Evolutionary conservation across 1,139 yeast species (phyloP), one percentile per base, ranked within the genome.

Genomic region (Taphrina wiesneri): DNA sequence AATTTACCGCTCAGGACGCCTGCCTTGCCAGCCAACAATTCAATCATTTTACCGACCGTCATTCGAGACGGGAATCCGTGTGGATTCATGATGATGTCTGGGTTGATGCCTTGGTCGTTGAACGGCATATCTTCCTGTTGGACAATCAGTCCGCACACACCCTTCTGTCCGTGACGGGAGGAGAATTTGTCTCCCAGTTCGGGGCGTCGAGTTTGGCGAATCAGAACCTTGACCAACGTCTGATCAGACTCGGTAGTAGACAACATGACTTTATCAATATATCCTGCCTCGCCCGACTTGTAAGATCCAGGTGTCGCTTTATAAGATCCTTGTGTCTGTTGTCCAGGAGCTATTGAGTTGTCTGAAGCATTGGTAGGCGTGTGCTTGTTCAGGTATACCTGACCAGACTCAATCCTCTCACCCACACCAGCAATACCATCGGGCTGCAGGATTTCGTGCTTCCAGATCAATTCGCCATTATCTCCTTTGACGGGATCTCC

Each of bases 1-100:
- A 95, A 79, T 1, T 89, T 77, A 5, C 99, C 99, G 72, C 90
- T 89, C 71, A 93, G 79, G 45, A 93, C 98, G 75, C 99, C 99
- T 0, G 99, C 99, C 75, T 93, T 93, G 72, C 99, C 99, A 36
- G 97, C 88, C 30, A 93, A 88, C 70, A 93, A 82, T 76, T 93
- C 99, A 72, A 95, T 87, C 98, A 93, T 93, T 77, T 93, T 93
- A 69, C 99, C 99, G 28, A 93, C 99, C 57, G 99, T 93, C 99
- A 93, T 93, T 82, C 99, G 96, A 46, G 98, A 92, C 70, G 99
- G 99, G 86, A 93, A 93, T 79, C 97, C 99, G 75, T 93, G 99
- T 1, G 99, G 99, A 75, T 93, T 93, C 96, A 93, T 93, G 74
- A 93, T 93, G 71, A 93, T 91, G 78, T 93, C 99, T 0, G 99